Base-by-base conservation (phyloP, 768 basidiomycete species). In the Naganishia vaughanmartiniae region DNA sequence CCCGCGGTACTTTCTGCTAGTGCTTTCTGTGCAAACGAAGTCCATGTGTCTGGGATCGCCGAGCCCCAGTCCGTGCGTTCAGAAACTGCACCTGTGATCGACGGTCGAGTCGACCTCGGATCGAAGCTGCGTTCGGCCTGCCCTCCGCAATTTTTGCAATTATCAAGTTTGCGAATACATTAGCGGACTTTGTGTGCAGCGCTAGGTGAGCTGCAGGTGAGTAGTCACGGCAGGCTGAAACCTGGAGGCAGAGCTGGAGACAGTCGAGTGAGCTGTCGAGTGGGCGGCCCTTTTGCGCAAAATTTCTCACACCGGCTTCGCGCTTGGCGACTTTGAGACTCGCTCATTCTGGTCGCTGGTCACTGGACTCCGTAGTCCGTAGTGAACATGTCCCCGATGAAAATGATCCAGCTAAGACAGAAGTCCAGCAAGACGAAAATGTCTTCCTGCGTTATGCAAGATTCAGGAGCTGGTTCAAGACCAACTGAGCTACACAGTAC, bases 391-490 rank as follows among this genome's bases (percentile, higher is more conserved):
- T 46, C 21, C 15, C 15, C 45, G 21, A 4, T 9, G 4, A 46
- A 21, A 46, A 46, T n/a, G n/a, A n/a, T n/a, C n/a, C n/a, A 21
- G 17, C 14, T 4, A 5, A 15, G 14, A 51, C 48, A 7, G n/a
- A 51, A 26, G n/a, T 26, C 14, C 4, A 24, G 7, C 48, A n/a
- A 7, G 21, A 24, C 21, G n/a, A 26, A 51, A 21, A 51, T 51
- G 48, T 51, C 48, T 51, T n/a, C 24, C 48, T 51, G 19, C 48
- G 6, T 51, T 51, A 51, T 51, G 48, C 48, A 51, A 51, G 48
- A 26, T 51, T 51, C 48, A 51, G 48, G 48, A 51, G 19, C n/a
- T 51, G 48, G 7, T n/a, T 51, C n/a, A n/a, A 42, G 7, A 42
- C 42, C 42, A 15, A 9, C 17, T n/a, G n/a, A n/a, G n/a, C n/a